phyloP scores from a whole-genome alignment of 345 rosid species.

The Psidium friedrichsthalianum region DNA sequence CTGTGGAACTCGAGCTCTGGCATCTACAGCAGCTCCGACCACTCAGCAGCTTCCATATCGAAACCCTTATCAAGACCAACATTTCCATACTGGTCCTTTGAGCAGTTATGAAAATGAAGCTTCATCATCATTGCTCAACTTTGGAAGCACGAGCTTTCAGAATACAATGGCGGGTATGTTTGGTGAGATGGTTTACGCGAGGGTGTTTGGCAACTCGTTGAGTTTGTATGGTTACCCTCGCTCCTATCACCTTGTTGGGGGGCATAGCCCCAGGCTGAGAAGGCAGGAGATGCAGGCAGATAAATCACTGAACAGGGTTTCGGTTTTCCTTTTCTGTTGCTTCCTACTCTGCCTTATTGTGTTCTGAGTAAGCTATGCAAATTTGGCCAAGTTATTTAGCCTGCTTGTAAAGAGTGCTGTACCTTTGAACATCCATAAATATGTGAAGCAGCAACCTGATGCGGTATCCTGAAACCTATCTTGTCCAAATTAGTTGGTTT shows the following conservation, averaged over 20 bases:
- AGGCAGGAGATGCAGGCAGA: conserved; percentile 62
- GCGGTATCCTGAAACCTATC: background rate
- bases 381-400: background rate
- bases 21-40: conserved; percentile 1
- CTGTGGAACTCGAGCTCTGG: conserved; percentile 19
- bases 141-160: conserved; percentile 17
- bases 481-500: background rate
- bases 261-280: conserved; percentile 42
- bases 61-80: conserved; percentile 41
- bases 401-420: background rate
- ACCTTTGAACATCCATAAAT: background rate
- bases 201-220: conserved; percentile 61
- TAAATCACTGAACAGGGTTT: conserved; percentile 66
- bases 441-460: background rate
- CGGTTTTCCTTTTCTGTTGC: conserved; percentile 74
- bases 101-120: conserved; percentile 11
- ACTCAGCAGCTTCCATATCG: conserved; percentile 54
- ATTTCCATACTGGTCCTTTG: conserved; percentile 14
- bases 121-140: conserved; percentile 15
- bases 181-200: conserved; percentile 67
- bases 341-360: conserved; percentile 72
- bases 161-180: conserved; percentile 49
- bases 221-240: conserved; percentile 33
- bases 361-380: conserved; percentile 28
- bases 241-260: conserved; percentile 24